These are phyloP conservation scores for Solanum corneliomulleri DNA, from an alignment of 257 asterid species.

Conservation along the genomic window DNA sequence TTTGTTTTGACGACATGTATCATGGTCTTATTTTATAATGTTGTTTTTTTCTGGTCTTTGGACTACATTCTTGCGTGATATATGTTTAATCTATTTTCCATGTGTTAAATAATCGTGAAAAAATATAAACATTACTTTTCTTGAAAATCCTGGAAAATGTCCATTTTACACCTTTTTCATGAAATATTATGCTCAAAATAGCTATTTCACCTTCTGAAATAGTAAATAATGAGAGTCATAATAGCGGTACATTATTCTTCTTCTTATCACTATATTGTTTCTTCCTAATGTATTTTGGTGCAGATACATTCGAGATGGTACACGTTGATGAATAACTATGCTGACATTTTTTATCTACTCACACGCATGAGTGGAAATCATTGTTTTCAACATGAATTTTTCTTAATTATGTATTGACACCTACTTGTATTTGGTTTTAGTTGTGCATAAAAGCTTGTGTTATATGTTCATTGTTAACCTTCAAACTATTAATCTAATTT, in stretches of 20 bases:
- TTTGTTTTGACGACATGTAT: background rate
- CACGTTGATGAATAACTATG: constrained; percentile 80
- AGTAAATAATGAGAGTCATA: background rate
- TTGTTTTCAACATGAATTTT: no score
- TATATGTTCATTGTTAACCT: background rate
- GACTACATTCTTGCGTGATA: no score
- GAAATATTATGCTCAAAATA: background rate
- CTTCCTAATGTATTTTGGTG: background rate
- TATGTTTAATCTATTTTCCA: no score
- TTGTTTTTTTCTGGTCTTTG: background rate
- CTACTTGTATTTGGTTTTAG: background rate
- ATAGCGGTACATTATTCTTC: no score
- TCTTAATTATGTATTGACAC: background rate
- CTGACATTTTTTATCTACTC: constrained; percentile 85
- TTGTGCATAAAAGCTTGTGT: background rate
- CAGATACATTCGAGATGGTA: constrained; percentile 62
- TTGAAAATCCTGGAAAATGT: background rate
- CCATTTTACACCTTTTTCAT: background rate
- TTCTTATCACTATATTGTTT: background rate
- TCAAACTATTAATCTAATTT: background rate
- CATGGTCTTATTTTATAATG: background rate
- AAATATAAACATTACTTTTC: no score
- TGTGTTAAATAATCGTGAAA: background rate
- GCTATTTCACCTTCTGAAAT: background rate
- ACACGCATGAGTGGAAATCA: constrained; percentile 46